Conservation (phyloP, 2,329 filamentous ascomycete genomes). For the Talaromyces sp. region DNA sequence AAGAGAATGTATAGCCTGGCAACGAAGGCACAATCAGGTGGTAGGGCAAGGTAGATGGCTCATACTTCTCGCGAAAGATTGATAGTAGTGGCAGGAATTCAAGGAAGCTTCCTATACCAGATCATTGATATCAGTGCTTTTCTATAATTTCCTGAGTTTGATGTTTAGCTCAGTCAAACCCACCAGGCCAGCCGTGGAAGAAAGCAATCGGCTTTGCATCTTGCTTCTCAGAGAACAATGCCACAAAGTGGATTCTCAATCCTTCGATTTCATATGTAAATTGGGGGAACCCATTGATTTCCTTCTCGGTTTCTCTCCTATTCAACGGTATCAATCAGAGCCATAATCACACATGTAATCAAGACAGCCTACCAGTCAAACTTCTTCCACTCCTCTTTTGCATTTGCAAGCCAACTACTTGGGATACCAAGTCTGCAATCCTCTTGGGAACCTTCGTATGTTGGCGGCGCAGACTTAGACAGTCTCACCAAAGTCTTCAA, state of each 20-base stretch:
- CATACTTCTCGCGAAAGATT: conserved; percentile 50
- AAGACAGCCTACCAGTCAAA: conserved; percentile 48
- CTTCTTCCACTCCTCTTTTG: conserved; percentile 46
- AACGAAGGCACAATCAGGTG: conserved; percentile 58
- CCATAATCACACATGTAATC: too few species aligned
- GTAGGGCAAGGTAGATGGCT: conserved; percentile 53
- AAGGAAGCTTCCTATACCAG: conserved; percentile 40
- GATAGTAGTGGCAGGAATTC: conserved; percentile 57
- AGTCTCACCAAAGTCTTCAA: conserved; percentile 50
- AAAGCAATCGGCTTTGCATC: conserved; percentile 54
- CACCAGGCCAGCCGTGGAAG: conserved; percentile 57
- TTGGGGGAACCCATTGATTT: conserved; percentile 54
- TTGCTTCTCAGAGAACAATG: conserved; percentile 52
- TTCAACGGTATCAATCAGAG: neutral
- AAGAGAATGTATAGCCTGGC: conserved; percentile 54
- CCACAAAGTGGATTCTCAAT: conserved; percentile 54
- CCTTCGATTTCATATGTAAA: conserved; percentile 40
- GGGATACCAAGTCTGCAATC: conserved; percentile 48
- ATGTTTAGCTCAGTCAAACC: neutral
- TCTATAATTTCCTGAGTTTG: neutral
- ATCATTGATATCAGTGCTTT: neutral
- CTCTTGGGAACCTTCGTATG: conserved; percentile 50
- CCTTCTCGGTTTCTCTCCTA: conserved; percentile 37
- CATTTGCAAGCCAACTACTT: conserved; percentile 48
- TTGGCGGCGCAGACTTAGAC: conserved; percentile 50